Conservation (phyloP, 1,284 basidiomycete species). For the Hortiboletus rubellus region DNA sequence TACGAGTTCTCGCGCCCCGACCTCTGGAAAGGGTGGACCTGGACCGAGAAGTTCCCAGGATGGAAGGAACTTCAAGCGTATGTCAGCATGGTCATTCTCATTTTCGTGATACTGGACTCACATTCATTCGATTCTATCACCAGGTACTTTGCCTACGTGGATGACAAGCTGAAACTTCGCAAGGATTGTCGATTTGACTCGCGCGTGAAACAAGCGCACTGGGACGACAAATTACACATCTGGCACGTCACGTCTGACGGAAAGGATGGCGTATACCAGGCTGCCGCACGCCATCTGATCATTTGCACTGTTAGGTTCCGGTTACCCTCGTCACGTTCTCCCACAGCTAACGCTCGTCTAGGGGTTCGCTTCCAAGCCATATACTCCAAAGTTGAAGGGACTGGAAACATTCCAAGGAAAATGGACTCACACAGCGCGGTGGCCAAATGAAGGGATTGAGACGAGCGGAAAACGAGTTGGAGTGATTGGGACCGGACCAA, state of each 20-base stretch:
- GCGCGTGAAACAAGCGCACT: constrained; percentile 4
- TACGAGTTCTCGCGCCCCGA: constrained; percentile 22
- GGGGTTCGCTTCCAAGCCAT: constrained; percentile 18
- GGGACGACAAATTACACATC: constrained; percentile 17
- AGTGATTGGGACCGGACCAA: constrained; percentile 22
- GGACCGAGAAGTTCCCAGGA: constrained; percentile 23
- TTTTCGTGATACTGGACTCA: neutral
- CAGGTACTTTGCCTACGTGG: constrained; percentile 21
- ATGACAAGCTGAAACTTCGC: constrained; percentile 12
- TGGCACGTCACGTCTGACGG: constrained; percentile 14
- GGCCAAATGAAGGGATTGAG: constrained; percentile 20
- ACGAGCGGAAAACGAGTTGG: constrained; percentile 19
- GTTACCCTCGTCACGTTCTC: neutral
- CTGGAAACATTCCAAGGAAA: constrained; percentile 12
- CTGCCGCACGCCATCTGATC: constrained; percentile 14
- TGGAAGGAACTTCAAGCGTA: constrained; percentile 15
- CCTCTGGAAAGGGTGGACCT: constrained; percentile 22
- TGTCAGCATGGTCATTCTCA: neutral
- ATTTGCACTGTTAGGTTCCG: constrained; percentile 13
- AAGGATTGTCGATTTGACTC: constrained; percentile 21
- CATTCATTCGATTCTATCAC: neutral
- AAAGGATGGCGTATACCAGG: constrained; percentile 14
- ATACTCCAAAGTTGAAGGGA: constrained; percentile 15
- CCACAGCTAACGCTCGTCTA: neutral
- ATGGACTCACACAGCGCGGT: constrained; percentile 14